A percentile compares a stretch with the other conserved stretches of the same genome.
Conservation (phyloP, 2,329 filamentous ascomycete species). For the Capronia coronata region DNA sequence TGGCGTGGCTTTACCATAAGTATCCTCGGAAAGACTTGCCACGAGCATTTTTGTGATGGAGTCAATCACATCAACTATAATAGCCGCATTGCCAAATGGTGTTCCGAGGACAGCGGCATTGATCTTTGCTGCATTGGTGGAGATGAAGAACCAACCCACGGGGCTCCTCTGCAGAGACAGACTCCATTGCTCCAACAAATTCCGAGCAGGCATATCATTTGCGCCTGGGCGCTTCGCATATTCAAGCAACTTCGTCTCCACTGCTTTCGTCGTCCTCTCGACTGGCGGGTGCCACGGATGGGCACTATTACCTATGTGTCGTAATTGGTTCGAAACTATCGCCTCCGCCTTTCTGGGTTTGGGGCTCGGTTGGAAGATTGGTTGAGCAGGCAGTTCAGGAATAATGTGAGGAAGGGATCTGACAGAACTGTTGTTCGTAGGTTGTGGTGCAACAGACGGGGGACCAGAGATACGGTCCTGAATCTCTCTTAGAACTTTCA, state of each 20-base stretch:
- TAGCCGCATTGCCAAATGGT: constrained; percentile 62
- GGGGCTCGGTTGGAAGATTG: constrained; percentile 15
- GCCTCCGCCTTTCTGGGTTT: constrained; percentile 9
- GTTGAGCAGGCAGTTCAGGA: constrained; percentile 38
- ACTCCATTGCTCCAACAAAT: constrained; percentile 13
- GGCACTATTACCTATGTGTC: constrained; percentile 19
- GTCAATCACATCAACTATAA: constrained; percentile 66
- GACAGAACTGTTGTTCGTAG: constrained; percentile 41
- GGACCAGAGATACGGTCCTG: constrained; percentile 56
- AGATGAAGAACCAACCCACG: constrained; percentile 63
- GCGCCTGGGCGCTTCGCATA: constrained; percentile 17
- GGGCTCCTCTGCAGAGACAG: constrained; percentile 25
- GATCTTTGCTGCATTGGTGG: constrained; percentile 60
- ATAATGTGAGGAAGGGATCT: constrained; percentile 47
- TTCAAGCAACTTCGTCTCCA: constrained; percentile 29
- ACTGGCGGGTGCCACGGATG: constrained; percentile 39
- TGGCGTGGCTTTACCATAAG: constrained; percentile 76
- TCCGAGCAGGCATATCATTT: constrained; percentile 1
- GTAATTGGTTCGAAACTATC: constrained; percentile 11
- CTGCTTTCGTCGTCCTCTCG: constrained; percentile 32
- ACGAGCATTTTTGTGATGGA: constrained; percentile 64
- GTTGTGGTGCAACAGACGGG: constrained; percentile 27
- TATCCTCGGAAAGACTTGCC: constrained; percentile 70
- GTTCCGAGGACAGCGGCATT: constrained; percentile 63
- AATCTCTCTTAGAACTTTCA: constrained; percentile 62